These are phyloP conservation scores for Acer campestre DNA, from an alignment of 345 rosid genomes.

Conservation along the genomic window DNA sequence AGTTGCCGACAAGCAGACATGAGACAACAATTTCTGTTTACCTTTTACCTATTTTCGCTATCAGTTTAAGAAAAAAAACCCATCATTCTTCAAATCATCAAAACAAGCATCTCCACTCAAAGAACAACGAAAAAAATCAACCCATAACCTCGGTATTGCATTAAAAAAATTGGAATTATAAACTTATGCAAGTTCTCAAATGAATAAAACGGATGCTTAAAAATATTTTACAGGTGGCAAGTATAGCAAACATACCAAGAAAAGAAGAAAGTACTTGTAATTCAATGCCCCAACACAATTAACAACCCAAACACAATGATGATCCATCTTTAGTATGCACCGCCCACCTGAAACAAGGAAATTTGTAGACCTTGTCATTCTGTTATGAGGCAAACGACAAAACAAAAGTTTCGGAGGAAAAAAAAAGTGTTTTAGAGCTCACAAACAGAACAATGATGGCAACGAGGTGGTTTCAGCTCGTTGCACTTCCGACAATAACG, in stretches of 20 bases:
- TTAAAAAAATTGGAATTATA: neutral
- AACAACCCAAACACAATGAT: constrained; percentile 99
- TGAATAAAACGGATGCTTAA: neutral
- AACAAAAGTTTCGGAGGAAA: neutral
- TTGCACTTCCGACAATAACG: constrained; percentile 90
- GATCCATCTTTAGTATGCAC: constrained; percentile 96
- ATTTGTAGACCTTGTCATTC: constrained; percentile 23
- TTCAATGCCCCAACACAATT: constrained; percentile 95
- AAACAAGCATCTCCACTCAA: neutral
- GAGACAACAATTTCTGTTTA: neutral
- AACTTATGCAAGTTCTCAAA: neutral
- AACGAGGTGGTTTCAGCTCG: constrained; percentile 90
- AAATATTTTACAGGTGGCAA: neutral
- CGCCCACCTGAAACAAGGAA: constrained; percentile 70
- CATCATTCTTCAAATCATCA: neutral
- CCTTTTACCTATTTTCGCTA: neutral
- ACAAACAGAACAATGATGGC: constrained; percentile 99
- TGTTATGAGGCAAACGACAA: neutral
- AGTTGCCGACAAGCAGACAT: neutral
- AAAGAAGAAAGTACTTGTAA: constrained; percentile 93
- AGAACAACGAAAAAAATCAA: neutral
- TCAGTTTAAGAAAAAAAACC: neutral
- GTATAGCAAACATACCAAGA: constrained; percentile 65
- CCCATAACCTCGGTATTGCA: neutral
- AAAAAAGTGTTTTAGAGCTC: constrained; percentile 31